phyloP scores from a whole-genome alignment of 805 yeast genomes.

The Barnettozyma wickerhamii region DNA sequence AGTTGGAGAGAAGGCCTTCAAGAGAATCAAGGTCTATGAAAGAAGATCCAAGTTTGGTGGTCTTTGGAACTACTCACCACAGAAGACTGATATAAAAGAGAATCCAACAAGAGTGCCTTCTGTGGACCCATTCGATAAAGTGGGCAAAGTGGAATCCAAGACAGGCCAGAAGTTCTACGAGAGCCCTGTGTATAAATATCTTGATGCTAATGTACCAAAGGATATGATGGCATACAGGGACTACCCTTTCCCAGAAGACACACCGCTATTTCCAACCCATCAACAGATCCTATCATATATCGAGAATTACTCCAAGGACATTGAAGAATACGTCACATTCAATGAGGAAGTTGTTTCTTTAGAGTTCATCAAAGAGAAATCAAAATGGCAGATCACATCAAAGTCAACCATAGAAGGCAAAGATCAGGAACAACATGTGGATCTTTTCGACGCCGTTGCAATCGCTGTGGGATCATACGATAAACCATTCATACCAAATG shows the following conservation, averaged over 20 bases:
- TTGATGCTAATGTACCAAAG: slow-evolving; percentile 68
- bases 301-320: slow-evolving; percentile 44
- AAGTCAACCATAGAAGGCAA: slow-evolving; percentile 25
- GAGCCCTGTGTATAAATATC: slow-evolving; percentile 55
- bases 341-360: slow-evolving; percentile 45
- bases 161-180: slow-evolving; percentile 36
- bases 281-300: slow-evolving; percentile 59
- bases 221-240: slow-evolving; percentile 63
- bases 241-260: slow-evolving; percentile 41
- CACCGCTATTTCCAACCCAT: slow-evolving; percentile 56
- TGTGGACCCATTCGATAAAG: slow-evolving; percentile 21
- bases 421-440: slow-evolving; percentile 14
- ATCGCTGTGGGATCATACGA: slow-evolving; percentile 64
- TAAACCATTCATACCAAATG: slow-evolving; percentile 54
- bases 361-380: slow-evolving; percentile 14
- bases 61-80: slow-evolving; percentile 56
- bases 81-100: slow-evolving; percentile 10
- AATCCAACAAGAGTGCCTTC: slow-evolving; percentile 26
- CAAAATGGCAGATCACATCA: slow-evolving; percentile 42
- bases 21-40: slow-evolving; percentile 55
- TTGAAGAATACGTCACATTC: slow-evolving; percentile 38
- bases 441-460: slow-evolving; percentile 55
- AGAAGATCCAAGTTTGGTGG: slow-evolving; percentile 65
- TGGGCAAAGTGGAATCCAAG: slow-evolving; percentile 14
- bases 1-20: slow-evolving; percentile 42